Evolutionary conservation across 2,329 filamentous ascomycete genomes (phyloP), one percentile per base, ranked within the genome.

Genomic region (Ophiostoma ulmi): DNA sequence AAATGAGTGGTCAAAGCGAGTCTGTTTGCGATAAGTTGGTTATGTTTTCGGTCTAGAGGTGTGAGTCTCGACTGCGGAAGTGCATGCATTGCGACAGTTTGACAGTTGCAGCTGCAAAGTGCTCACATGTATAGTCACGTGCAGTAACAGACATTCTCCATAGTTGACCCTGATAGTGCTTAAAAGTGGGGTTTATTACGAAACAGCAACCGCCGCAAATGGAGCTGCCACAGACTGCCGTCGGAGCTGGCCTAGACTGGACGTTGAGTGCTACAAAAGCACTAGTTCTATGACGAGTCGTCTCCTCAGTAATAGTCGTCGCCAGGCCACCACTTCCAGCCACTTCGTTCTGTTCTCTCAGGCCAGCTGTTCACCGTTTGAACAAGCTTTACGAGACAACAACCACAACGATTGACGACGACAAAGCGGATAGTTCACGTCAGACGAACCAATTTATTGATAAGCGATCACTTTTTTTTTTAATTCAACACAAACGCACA

Each of bases 191-290:
- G 68, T 39, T 5, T 22, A 8, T 61, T 71, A 48, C 70, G 70
- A 71, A 69, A 71, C 70, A 67, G 63, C 14, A 68, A 64, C 38
- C 63, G 70, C 70, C 68, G 70, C 70, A 71, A 67, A 44, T 69
- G 67, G 63, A 69, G 67, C 70, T 71, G 70, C 66, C 26, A 52
- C 55, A 52, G 66, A 52, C 65, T 65, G 20, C 35, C 14, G 13
- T 38, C 31, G 31, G 67, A 38, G 61, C 31, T 38, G 61, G 58
- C 58, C 58, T 36, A 35, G 58, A 36, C 58, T 35, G 4, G 13
- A 63, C 52, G 52, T 22, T 22, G 20, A 11, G 41, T 52, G 41
- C 26, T 48, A 68, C n/a, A 36, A 31, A 38, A 38, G n/a, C 64
- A 41, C 64, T 61, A 68, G 69, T 48, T 68, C 36, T 64, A 64